phyloP scores from a whole-genome alignment of 1,284 basidiomycete species.

The Pyrrhoderma lamaoense region DNA sequence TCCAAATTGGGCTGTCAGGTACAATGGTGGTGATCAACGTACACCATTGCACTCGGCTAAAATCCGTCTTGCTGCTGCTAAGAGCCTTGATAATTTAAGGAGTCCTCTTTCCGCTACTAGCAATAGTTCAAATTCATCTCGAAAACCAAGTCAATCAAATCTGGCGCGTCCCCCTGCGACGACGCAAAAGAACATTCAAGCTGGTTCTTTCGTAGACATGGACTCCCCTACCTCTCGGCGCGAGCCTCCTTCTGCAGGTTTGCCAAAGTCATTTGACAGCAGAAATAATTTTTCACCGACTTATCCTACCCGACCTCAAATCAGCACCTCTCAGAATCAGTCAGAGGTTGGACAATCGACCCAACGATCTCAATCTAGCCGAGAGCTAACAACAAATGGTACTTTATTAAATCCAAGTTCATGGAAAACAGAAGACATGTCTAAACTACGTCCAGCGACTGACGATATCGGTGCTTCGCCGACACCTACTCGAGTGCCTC shows the following conservation, averaged over 20 bases:
- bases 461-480: conserved; percentile 43
- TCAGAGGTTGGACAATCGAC: conserved; percentile 6
- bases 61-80: conserved; percentile 32
- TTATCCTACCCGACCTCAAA: conserved; percentile 11
- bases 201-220: conserved; percentile 15
- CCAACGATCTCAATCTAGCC: conserved; percentile 26
- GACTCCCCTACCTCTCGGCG: conserved; percentile 16
- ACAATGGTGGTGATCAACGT: conserved; percentile 27
- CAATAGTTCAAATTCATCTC: conserved; percentile 32
- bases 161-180: conserved; percentile 13
- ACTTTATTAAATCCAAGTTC: background rate
- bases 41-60: conserved; percentile 24
- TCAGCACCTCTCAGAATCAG: conserved; percentile 13
- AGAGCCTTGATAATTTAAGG: conserved; percentile 55
- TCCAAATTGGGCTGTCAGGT: conserved; percentile 21
- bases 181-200: conserved; percentile 8
- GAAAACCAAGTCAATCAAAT: conserved; percentile 5
- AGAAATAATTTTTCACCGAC: conserved; percentile 17
- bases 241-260: conserved; percentile 14
- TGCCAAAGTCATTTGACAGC: conserved; percentile 11
- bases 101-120: conserved; percentile 32
- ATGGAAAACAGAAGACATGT: conserved; percentile 37
- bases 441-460: conserved; percentile 51
- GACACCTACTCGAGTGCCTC: conserved; percentile 8
- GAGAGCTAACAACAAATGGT: background rate